These are phyloP conservation scores for Pueraria montana DNA, from an alignment of 306 rosid genomes.

Conservation along the genomic window DNA sequence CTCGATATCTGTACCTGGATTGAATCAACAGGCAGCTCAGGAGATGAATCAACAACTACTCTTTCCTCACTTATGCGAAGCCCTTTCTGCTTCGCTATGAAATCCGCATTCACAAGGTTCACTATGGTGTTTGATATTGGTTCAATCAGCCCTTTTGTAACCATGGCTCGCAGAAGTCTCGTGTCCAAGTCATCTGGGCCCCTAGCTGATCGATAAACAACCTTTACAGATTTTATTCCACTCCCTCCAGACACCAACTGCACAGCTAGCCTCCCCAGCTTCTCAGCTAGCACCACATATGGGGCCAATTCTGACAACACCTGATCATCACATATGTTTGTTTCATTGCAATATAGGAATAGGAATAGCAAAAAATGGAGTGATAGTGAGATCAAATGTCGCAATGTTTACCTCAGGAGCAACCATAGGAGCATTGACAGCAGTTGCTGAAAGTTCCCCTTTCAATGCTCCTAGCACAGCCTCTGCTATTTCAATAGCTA, in stretches of 20 bases:
- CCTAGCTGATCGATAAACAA: constrained; percentile 69
- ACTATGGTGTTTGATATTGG: constrained; percentile 79
- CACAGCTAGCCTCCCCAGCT: constrained; percentile 79
- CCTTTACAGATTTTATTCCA: constrained; percentile 73
- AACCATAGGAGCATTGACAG: constrained; percentile 99
- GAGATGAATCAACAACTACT: constrained; percentile 61
- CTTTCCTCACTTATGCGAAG: constrained; percentile 85
- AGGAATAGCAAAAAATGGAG: no score
- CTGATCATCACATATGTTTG: constrained; percentile 44
- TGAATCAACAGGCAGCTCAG: constrained; percentile 76
- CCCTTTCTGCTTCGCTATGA: constrained; percentile 83
- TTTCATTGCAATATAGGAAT: no score
- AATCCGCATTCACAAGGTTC: constrained; percentile 91
- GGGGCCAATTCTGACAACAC: constrained; percentile 85
- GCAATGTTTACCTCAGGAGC: constrained; percentile 73
- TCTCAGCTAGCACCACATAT: constrained; percentile 80
- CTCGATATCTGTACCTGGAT: constrained; percentile 70
- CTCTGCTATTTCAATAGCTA: constrained; percentile 97
- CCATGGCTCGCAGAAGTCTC: constrained; percentile 92
- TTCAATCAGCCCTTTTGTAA: constrained; percentile 87
- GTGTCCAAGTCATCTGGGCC: constrained; percentile 87
- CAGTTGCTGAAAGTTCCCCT: constrained; percentile 96
- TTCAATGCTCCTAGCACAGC: constrained; percentile 92
- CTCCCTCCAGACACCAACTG: constrained; percentile 82
- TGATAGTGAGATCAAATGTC: no score